Conservation (phyloP, 1,284 basidiomycete genomes). For the Pseudozyma thailandica region DNA sequence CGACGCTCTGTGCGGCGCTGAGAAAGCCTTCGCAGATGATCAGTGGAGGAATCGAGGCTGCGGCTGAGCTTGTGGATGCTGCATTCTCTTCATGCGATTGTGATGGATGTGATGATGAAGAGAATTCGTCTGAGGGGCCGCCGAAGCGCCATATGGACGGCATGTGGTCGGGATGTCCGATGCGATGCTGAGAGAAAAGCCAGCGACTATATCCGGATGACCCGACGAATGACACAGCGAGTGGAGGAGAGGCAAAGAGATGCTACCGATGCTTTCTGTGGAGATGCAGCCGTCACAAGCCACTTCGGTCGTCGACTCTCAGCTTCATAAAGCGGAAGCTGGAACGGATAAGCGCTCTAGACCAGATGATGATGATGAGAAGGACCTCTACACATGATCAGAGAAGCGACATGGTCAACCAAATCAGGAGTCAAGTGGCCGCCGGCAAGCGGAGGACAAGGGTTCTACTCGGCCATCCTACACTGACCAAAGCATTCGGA, state of each 20-base stretch:
- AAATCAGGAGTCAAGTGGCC: too few species aligned
- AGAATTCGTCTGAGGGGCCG: background rate
- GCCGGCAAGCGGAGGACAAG: too few species aligned
- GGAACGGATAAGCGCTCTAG: too few species aligned
- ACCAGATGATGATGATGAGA: too few species aligned
- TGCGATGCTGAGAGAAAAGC: background rate
- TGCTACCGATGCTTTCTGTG: too few species aligned
- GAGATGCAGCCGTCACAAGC: too few species aligned
- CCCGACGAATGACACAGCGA: background rate
- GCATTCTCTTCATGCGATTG: background rate
- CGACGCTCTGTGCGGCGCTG: slow-evolving; percentile 69
- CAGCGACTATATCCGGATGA: background rate
- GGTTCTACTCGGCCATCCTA: too few species aligned
- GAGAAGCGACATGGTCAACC: too few species aligned
- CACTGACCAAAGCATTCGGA: background rate
- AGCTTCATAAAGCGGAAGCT: too few species aligned
- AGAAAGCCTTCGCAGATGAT: slow-evolving; percentile 74
- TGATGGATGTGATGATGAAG: background rate
- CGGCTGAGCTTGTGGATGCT: background rate
- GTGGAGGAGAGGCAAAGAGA: too few species aligned
- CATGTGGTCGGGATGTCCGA: background rate
- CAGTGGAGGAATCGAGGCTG: slow-evolving; percentile 68
- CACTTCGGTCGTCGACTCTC: too few species aligned
- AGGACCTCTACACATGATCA: too few species aligned
- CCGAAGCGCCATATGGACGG: slow-evolving; percentile 11